Base-by-base conservation (phyloP, 768 basidiomycete genomes). In the Tricholoma matsutake region DNA sequence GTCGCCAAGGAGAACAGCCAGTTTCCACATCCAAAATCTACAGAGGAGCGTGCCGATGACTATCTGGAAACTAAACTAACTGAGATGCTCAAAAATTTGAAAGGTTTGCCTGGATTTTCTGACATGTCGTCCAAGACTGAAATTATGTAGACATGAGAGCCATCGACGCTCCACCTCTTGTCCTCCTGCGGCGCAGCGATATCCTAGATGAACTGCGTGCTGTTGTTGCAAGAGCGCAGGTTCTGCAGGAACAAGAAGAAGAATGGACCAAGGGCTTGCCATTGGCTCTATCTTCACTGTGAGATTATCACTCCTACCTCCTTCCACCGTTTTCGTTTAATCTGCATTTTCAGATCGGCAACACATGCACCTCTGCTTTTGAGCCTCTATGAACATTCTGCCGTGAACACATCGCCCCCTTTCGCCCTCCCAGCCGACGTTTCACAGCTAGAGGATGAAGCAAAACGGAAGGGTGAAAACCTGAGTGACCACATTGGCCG, bases 341-440 rank as follows among this genome's bases (percentile, higher is more conserved):
- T 28, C n/a, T 32, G 16, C 11, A 2, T 16, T 32, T 28, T 28
- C 56, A 69, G 71, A 35, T 62, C 61, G 47, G 16, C 61, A 1
- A 53, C 39, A 29, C 67, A 70, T 56, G 62, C 59, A 9, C 66
- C 64, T 5, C 56, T 69, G 25, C 61, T 71, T 31, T 41, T 65
- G 32, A 58, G 57, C 2, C 59, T 62, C 10, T 73, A 72, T 56
- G 61, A 63, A 18, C 57, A 72, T 57, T 73, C 73, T 7, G 59
- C 67, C 1, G 20, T 72, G 54, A 72, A 71, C 41, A 68, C 69
- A 1, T 71, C 72, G 2, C 63, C 68, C 13, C 71, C 73, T 1
- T 73, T 72, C 32, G 51, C 66, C 7, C 47, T 61, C 25, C 61
- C 68, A 7, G 49, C 59, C 1, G 57, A 66, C 22, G 31, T 71